Evolutionary conservation across 176 grass and related monocot genomes (phyloP).

Genomic region (Sorghum bicolor): Sorghum_bicolor_NCBIv3 NC_012870.2:73118501-73119000

Average conservation of each 20-base stretch:
- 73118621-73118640: constrained; percentile 59
- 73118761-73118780: not conserved
- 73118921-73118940: not conserved
- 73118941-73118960: not conserved
- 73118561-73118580: constrained; percentile 84
- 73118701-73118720: constrained; percentile 98
- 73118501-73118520: constrained; percentile 10
- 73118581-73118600: constrained; percentile 96
- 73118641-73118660: constrained; percentile 96
- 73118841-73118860: constrained; percentile 56
- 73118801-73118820: constrained; percentile 72
- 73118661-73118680: constrained; percentile 92
- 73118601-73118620: constrained; percentile 86
- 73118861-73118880: constrained; percentile 68
- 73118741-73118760: not conserved
- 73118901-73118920: not conserved
- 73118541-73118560: constrained; percentile 63
- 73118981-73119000: constrained; percentile 44
- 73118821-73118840: constrained; percentile 80
- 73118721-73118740: not conserved
- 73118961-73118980: not conserved
- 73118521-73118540: constrained; percentile 14
- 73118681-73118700: constrained; percentile 89
- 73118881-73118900: constrained; percentile 52
- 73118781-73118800: not conserved